Evolutionary conservation across 2,329 filamentous ascomycete species (phyloP), one percentile per base, ranked within the genome.

Genomic region (Nectriaceae sp.): DNA sequence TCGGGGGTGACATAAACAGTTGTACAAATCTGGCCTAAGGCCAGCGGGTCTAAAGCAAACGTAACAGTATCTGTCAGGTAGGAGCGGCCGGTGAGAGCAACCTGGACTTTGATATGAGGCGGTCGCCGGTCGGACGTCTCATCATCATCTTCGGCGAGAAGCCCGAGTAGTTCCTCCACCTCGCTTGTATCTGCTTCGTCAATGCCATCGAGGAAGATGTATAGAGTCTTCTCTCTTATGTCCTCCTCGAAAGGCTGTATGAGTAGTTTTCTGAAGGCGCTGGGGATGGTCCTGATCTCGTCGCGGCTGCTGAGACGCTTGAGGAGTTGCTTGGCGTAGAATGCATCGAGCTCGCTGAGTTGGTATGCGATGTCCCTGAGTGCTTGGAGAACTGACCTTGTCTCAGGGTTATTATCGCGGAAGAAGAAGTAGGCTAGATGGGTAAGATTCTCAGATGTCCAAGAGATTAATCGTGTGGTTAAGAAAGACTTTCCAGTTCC

Each of bases 401-500:
- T 75, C 29, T 75, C 67, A 1, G 74, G 72, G 44, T 75, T 73
- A 49, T 75, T 74, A 43, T 75, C 71, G 21, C 74, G 70, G 58
- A 77, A 77, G 59, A 75, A 78, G 46, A 76, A 76, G 58, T 76
- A 78, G 1, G 65, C 75, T 2, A 65, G 37, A 10, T 66, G 69
- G 1, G 61, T 62, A n/a, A 65, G 61, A 21, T 66, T 63, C n/a
- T 67, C 64, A 4, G 55, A 59, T n/a, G 55, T 61, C 68, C 62
- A 76, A 2, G 67, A 55, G n/a, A 78, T 70, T 5, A 77, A 62
- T n/a, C 66, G 68, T 1, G 74, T 67, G 3, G 72, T 68, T 2
- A 78, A 52, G 47, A 69, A 77, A 0, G 72, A 75, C 54, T 78
- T 78, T 19, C 75, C 75, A 1, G 71, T 73, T 4, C 71, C 70